Evolutionary conservation across 1,139 yeast genomes (phyloP), one percentile per base, ranked within the genome.

Genomic region (Barnettozyma hawaiiensis): DNA sequence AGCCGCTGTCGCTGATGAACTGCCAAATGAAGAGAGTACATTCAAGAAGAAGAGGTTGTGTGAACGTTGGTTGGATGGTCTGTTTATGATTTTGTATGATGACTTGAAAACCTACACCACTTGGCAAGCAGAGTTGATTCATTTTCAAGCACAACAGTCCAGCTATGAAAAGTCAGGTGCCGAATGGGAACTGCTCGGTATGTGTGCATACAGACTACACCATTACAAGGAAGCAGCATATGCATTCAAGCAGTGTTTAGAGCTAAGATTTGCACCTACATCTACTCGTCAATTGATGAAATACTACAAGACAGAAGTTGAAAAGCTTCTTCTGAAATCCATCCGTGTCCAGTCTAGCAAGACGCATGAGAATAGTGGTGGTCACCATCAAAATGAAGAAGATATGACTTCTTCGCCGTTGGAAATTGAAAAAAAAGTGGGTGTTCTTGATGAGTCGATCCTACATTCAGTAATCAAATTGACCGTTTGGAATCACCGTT

Each of bases 101-200:
- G 97, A 94, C 59, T 74, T 92, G 56, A 77, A 94, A 50, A 87
- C 89, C 4, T 92, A 86, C 58, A 83, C 97, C 7, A 78, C 87
- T 69, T 92, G 97, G 97, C 94, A 92, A 59, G 90, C 96, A 2
- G 97, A 92, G 60, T 76, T 81, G 48, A 78, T 86, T 55, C 85
- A 86, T 51, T 86, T 85, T 60, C 86, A 81, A 62, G 84, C 92
- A 6, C 95, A 85, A 58, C 85, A 85, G 61, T 71, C 82, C 61
- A 79, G 77, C 32, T 83, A 85, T 57, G 78, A 78, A 56, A 92
- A 87, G 62, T 71, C 85, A 27, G 84, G 97, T 0, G 69, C 85
- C 45, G 98, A 94, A 63, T 94, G 98, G 97, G 97, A 92, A 62
- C 71, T 86, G 27, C 75, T 90, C 52, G 98, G 97, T 1, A 73